phyloP scores from a whole-genome alignment of 2,329 filamentous ascomycete genomes.

The Talaromyces sp. region DNA sequence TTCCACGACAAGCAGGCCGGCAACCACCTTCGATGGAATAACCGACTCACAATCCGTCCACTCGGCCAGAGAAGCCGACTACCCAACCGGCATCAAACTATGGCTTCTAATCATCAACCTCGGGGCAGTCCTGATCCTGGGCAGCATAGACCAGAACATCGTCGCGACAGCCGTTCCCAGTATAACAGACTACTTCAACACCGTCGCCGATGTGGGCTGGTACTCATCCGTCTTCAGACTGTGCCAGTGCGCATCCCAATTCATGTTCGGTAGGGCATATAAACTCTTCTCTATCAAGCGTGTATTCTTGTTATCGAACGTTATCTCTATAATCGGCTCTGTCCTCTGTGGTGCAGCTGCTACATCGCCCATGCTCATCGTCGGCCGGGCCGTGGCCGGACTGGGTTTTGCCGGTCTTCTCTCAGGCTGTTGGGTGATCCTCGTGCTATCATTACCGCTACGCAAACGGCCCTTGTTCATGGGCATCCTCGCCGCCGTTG shows the following conservation, averaged over 20 bases:
- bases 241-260: slow-evolving; percentile 40
- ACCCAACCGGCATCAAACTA: slow-evolving; percentile 6
- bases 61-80: slow-evolving; percentile 1
- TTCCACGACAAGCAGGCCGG: neutral
- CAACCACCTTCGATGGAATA: neutral
- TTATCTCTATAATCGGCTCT: slow-evolving; percentile 53
- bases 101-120: slow-evolving; percentile 16
- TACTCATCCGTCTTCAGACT: slow-evolving; percentile 53
- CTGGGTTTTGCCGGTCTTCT: slow-evolving; percentile 46
- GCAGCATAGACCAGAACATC: slow-evolving; percentile 42
- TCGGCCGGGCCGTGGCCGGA: slow-evolving; percentile 39
- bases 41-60: neutral
- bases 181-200: slow-evolving; percentile 52
- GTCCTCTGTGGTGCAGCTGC: slow-evolving; percentile 48
- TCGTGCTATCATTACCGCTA: slow-evolving; percentile 48
- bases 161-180: slow-evolving; percentile 57
- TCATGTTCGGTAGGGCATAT: slow-evolving; percentile 38
- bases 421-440: slow-evolving; percentile 43
- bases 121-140: slow-evolving; percentile 19
- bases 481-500: slow-evolving; percentile 43
- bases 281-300: slow-evolving; percentile 59
- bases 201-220: slow-evolving; percentile 51
- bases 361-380: slow-evolving; percentile 49
- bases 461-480: slow-evolving; percentile 44
- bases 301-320: slow-evolving; percentile 48